A percentile compares a stretch with the other conserved stretches of the same genome.
Conservation (phyloP, 768 basidiomycete species). For the Boletus barrowsii region DNA sequence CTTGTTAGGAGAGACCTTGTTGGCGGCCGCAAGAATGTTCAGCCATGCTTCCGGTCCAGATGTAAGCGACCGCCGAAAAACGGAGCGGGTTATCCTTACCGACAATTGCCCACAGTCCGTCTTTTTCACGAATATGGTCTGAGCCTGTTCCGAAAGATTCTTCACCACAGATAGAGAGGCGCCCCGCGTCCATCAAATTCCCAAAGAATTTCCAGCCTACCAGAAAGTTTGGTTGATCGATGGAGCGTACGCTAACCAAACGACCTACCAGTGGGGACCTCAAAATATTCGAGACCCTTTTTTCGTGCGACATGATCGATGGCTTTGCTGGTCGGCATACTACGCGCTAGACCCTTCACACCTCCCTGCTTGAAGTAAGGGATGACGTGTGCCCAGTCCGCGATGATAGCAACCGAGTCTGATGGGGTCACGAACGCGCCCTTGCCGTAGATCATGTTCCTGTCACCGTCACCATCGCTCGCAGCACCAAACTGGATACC, state of each 20-base stretch:
- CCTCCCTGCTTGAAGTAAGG: slow-evolving; percentile 89
- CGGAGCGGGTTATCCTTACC: slow-evolving; percentile 48
- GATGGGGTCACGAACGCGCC: slow-evolving; percentile 97
- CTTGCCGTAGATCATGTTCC: slow-evolving; percentile 99
- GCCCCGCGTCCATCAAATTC: slow-evolving; percentile 98
- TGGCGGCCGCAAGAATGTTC: slow-evolving; percentile 91
- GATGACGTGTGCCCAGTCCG: slow-evolving; percentile 90
- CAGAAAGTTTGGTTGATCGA: not conserved
- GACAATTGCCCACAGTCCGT: slow-evolving; percentile 95
- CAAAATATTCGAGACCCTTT: slow-evolving; percentile 89
- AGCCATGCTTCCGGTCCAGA: slow-evolving; percentile 72
- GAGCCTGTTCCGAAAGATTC: slow-evolving; percentile 99
- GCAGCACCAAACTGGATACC: slow-evolving; percentile 93
- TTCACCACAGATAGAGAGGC: slow-evolving; percentile 97
- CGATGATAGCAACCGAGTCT: slow-evolving; percentile 98
- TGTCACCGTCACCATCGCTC: slow-evolving; percentile 94
- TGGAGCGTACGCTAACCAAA: not conserved
- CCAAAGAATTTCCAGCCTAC: slow-evolving; percentile 99
- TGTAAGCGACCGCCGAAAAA: slow-evolving; percentile 6
- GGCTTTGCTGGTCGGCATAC: slow-evolving; percentile 97
- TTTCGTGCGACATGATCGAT: slow-evolving; percentile 95
- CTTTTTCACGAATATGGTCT: slow-evolving; percentile 99
- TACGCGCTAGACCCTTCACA: slow-evolving; percentile 92
- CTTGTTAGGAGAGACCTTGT: slow-evolving; percentile 69
- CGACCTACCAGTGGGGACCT: slow-evolving; percentile 87